phyloP scores from a whole-genome alignment of 345 rosid genomes.

The Erucastrum elatum region DNA sequence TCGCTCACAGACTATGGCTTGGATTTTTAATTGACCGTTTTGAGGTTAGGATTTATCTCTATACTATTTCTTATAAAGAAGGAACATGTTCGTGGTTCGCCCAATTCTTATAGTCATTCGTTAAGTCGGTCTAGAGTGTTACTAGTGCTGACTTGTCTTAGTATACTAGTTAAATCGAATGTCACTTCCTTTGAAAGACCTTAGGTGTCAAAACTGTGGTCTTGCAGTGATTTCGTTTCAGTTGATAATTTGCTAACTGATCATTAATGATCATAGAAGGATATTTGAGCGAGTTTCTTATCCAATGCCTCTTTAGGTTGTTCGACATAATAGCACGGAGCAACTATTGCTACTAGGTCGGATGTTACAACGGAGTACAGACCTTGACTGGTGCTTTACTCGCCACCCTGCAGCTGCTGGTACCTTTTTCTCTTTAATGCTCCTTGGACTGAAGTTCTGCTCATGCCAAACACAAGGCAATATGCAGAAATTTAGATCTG shows the following conservation, averaged over 20 bases:
- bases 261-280: not conserved
- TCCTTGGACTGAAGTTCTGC: slow-evolving; percentile 88
- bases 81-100: not conserved
- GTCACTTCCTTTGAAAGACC: not conserved
- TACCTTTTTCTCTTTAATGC: slow-evolving; percentile 86
- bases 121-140: not conserved
- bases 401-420: slow-evolving; percentile 90
- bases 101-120: not conserved
- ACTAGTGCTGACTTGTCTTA: not conserved
- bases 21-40: slow-evolving; percentile 91
- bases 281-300: not conserved
- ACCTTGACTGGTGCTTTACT: slow-evolving; percentile 77
- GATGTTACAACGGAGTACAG: slow-evolving; percentile 75
- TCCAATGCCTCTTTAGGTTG: slow-evolving; percentile 50
- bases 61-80: not conserved
- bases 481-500: slow-evolving; percentile 64
- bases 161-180: not conserved
- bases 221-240: not conserved
- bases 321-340: slow-evolving; percentile 73
- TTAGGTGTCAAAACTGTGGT: not conserved
- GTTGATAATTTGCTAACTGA: not conserved
- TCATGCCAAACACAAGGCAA: slow-evolving; percentile 72
- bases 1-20: slow-evolving; percentile 88
- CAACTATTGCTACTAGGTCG: slow-evolving; percentile 87
- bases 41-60: slow-evolving; percentile 57